A percentile compares a stretch with the other conserved stretches of the same genome.
These are phyloP conservation scores for Flaveria sonorensis DNA, from an alignment of 129 eudicot genomes.

Conservation along the genomic window DNA sequence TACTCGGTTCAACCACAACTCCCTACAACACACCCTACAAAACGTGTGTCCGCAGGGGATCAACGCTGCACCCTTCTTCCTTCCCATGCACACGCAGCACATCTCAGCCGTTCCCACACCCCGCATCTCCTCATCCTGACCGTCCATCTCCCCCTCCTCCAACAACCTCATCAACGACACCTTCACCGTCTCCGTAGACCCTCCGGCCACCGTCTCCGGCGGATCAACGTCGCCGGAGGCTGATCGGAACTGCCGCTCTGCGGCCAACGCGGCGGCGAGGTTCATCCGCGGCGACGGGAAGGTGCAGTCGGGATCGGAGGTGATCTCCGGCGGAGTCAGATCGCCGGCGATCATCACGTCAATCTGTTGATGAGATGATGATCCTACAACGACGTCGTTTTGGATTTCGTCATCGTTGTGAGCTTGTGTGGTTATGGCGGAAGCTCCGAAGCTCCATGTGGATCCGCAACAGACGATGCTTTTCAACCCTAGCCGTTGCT, in stretches of 20 bases:
- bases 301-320: slow-evolving; percentile 34
- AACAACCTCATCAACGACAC: slow-evolving; percentile 79
- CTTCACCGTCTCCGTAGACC: slow-evolving; percentile 43
- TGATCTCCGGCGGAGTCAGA: neutral
- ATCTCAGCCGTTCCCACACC: slow-evolving; percentile 39
- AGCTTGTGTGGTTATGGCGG: slow-evolving; percentile 39
- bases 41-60: slow-evolving; percentile 96
- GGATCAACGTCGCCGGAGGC: neutral
- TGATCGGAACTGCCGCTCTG: slow-evolving; percentile 60
- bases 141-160: slow-evolving; percentile 60
- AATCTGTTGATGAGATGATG: neutral
- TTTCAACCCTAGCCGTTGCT: slow-evolving; percentile 60
- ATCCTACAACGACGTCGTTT: neutral
- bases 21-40: slow-evolving; percentile 95
- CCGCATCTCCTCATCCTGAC: slow-evolving; percentile 41
- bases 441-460: slow-evolving; percentile 54
- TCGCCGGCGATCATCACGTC: neutral
- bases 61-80: slow-evolving; percentile 91
- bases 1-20: slow-evolving; percentile 83
- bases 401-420: slow-evolving; percentile 29
- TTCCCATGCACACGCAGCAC: slow-evolving; percentile 99
- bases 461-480: slow-evolving; percentile 64
- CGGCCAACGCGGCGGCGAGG: slow-evolving; percentile 79
- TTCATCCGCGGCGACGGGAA: slow-evolving; percentile 53
- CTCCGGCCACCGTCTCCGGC: neutral